These are phyloP conservation scores for Aspergillus alliaceus DNA, from an alignment of 2,329 filamentous ascomycete genomes.

Conservation along the genomic window DNA sequence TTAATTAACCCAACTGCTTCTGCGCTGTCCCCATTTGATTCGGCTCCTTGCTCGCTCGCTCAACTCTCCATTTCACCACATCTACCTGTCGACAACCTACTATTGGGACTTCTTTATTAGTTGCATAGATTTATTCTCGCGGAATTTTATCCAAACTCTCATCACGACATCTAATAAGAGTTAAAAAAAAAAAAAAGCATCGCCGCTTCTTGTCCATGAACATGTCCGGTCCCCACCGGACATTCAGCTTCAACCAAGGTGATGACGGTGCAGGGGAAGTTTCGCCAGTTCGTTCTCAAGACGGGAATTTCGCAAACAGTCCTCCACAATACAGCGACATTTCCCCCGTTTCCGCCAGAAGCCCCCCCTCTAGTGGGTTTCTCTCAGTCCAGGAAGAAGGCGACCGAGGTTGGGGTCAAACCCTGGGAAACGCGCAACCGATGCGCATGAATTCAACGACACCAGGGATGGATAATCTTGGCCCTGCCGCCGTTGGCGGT, in stretches of 20 bases:
- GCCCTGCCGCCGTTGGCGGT: conserved; percentile 59
- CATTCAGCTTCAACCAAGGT: conserved; percentile 23
- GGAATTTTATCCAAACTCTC: not conserved
- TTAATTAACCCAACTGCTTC: not conserved
- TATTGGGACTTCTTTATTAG: not conserved
- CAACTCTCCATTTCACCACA: not conserved
- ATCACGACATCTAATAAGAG: not conserved
- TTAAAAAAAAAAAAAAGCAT: not conserved
- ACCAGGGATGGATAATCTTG: conserved; percentile 67
- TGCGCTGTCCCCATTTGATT: not conserved
- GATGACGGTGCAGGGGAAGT: conserved; percentile 13
- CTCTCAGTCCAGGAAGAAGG: conserved; percentile 14
- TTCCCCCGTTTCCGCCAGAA: too few relatives aligned
- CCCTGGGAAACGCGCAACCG: conserved; percentile 27
- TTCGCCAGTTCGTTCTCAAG: conserved; percentile 1
- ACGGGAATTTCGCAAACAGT: conserved; percentile 1
- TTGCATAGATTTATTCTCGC: not conserved
- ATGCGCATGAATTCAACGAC: conserved; percentile 47
- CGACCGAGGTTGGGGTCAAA: conserved; percentile 10
- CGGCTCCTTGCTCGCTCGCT: not conserved
- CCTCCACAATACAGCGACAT: conserved; percentile 11
- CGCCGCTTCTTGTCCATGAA: not conserved
- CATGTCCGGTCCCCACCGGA: conserved; percentile 21
- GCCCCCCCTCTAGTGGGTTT: conserved; percentile 1
- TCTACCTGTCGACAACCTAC: not conserved